Percentiles rank a stretch among this genome's conserved stretches.
Conservation (phyloP, 2,329 filamentous ascomycete genomes). For the Stagonosporopsis vannaccii region DNA sequence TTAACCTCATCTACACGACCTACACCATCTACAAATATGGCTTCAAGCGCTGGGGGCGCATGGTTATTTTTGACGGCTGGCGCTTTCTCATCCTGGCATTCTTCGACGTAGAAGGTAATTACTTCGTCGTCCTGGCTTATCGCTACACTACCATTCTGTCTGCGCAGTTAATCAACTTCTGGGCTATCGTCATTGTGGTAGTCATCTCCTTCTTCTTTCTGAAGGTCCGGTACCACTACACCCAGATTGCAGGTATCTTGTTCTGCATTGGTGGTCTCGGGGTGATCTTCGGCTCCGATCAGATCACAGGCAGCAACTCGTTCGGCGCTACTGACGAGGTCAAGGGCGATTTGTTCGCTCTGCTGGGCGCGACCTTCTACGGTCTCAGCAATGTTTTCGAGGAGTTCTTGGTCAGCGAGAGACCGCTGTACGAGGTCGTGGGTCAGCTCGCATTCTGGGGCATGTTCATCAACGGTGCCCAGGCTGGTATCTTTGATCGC, state of each 20-base stretch:
- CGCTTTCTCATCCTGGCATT: slow-evolving; percentile 90
- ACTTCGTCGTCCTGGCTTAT: slow-evolving; percentile 96
- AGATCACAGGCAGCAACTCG: slow-evolving; percentile 77
- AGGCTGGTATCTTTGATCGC: slow-evolving; percentile 92
- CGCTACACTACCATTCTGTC: slow-evolving; percentile 86
- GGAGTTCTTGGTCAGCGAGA: slow-evolving; percentile 89
- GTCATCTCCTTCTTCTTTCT: slow-evolving; percentile 82
- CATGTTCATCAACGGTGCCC: slow-evolving; percentile 87
- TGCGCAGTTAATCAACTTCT: slow-evolving; percentile 97
- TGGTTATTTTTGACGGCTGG: slow-evolving; percentile 80
- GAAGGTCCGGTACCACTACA: slow-evolving; percentile 84
- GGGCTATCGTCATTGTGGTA: slow-evolving; percentile 95
- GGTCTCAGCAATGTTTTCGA: slow-evolving; percentile 90
- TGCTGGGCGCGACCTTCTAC: slow-evolving; percentile 89
- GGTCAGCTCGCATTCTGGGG: slow-evolving; percentile 89
- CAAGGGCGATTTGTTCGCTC: slow-evolving; percentile 91
- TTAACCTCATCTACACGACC: slow-evolving; percentile 81
- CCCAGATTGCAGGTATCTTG: slow-evolving; percentile 86
- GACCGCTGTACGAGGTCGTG: slow-evolving; percentile 90
- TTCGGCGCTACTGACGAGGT: slow-evolving; percentile 74
- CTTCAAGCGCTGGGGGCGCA: slow-evolving; percentile 69
- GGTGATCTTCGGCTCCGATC: slow-evolving; percentile 84
- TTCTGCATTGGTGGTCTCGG: slow-evolving; percentile 92
- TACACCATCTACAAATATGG: slow-evolving; percentile 84
- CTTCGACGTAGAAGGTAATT: slow-evolving; percentile 95